Percentiles rank a stretch among this genome's conserved stretches.
Evolutionary conservation across 2,329 filamentous ascomycete species (phyloP).

Genomic region (Huntiella decipiens): DNA sequence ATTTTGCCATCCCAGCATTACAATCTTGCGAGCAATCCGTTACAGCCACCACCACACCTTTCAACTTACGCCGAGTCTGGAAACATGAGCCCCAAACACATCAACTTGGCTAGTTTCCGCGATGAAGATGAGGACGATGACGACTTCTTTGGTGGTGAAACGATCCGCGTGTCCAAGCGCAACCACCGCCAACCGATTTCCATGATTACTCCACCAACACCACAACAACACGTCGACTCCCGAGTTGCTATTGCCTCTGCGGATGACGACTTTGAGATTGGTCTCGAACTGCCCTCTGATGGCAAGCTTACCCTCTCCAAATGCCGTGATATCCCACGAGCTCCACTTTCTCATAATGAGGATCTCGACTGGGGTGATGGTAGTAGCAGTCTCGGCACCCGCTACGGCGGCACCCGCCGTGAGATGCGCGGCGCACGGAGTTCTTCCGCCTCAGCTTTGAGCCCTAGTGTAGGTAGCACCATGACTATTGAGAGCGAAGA

Average conservation of each 20-base stretch:
- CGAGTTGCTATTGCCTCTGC: conserved; percentile 15
- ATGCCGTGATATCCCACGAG: conserved; percentile 38
- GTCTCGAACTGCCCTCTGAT: conserved; percentile 51
- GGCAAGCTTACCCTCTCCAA: conserved; percentile 46
- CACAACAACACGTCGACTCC: conserved; percentile 20
- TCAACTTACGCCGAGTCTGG: not conserved
- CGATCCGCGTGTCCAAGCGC: conserved; percentile 48
- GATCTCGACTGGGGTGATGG: conserved; percentile 91
- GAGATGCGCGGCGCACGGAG: conserved; percentile 65
- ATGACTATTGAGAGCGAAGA: conserved; percentile 86
- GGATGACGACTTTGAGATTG: conserved; percentile 52
- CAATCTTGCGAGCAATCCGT: conserved; percentile 2
- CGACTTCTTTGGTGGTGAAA: conserved; percentile 46
- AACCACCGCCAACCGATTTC: conserved; percentile 33
- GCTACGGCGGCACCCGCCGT: conserved; percentile 70
- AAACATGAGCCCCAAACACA: conserved; percentile 12
- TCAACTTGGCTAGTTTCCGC: conserved; percentile 44
- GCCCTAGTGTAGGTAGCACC: conserved; percentile 80
- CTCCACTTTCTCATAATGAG: conserved; percentile 37
- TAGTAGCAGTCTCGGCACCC: conserved; percentile 77
- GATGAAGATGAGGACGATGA: conserved; percentile 42
- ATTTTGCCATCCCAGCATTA: conserved; percentile 16
- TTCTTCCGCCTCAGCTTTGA: conserved; percentile 75
- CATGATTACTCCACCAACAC: conserved; percentile 36
- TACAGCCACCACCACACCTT: conserved; percentile 8